Evolutionary conservation across 768 basidiomycete species (phyloP), one percentile per base, ranked within the genome.

Genomic region (Collybia mongolica): DNA sequence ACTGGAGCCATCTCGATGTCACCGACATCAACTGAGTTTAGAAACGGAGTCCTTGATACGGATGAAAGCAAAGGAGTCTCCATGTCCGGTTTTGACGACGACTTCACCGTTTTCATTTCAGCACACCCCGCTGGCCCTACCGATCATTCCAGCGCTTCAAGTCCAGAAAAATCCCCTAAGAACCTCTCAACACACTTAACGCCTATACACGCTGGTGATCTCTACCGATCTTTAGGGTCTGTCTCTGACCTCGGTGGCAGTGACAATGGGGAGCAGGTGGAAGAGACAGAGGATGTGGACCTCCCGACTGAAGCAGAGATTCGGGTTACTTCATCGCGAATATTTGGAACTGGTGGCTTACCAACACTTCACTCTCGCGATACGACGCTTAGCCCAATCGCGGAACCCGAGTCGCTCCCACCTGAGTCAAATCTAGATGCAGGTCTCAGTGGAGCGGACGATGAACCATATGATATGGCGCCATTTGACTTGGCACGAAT

Each of bases 41-140:
- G 23, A n/a, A 24, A 45, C 9, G 44, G 45, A 39, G 8, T 28
- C 2, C 22, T 32, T 14, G 40, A 20, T 23, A 36, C 41, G 11
- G 49, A 51, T 35, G 52, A 26, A 51, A 29, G n/a, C 41, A 29
- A 35, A 11, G 36, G 32, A 32, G 14, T 38, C 24, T 38, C n/a
- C n/a, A 37, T 61, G 18, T 58, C 63, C 44, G 74, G 73, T 2
- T 82, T 93, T 56, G 90, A 92, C 47, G 90, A 93, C 59, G 87
- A 93, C 63, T 93, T 93, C 60, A 76, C 83, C 2, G 83, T 80
- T 23, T 89, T 89, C 54, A 77, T 90, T 15, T 83, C 85, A 26
- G 86, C 85, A n/a, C 79, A 71, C 40, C 50, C 60, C 23, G 54
- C 35, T 24, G 43, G 54, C 11, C 43, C 53, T 19, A 29, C 46